Base-by-base conservation (phyloP, 2,329 filamentous ascomycete species). In the Knoxdaviesia capensis region DNA sequence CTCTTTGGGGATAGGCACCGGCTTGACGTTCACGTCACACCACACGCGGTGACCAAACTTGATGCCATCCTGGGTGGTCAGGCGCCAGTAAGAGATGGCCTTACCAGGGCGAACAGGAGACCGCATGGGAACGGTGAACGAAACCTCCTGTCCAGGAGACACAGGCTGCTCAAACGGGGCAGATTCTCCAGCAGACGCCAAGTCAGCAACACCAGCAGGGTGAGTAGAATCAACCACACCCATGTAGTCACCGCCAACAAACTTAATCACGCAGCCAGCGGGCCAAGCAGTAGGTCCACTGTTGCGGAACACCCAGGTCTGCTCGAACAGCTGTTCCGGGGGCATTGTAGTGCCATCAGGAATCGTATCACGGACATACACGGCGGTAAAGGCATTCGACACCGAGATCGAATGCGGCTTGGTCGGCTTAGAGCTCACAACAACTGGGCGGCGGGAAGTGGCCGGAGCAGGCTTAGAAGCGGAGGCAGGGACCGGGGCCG, bases 211-310 rank as follows among this genome's bases (percentile, higher is more conserved):
- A 50, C 80, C 82, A n/a, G 80, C 77, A 29, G 86, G 82, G 52
- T 81, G 81, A 47, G 69, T 71, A 41, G 80, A 20, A 57, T 94
- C 83, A 43, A 94, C 71, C 50, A 87, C 81, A 51, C 92, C 84
- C 90, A 98, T 96, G 61, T 88, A 86, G 58, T 96, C 88, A 41
- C 90, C 90, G 44, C 88, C 86, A 45, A 92, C 80, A 54, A 87
- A 94, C 59, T 82, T 84, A 51, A 96, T 82, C 44, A 78, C 80
- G 66, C 85, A 93, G 47, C 87, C 90, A 43, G 77, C 74, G 34
- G 90, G 90, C 90, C 90, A 98, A 8, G 77, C 59, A 40, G 67
- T 62, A 7, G 74, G 73, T 31, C 90, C 88, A 20, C 80, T 77
- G 56, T 98, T 98, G 53, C 77, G 78, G 36, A 98, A 70, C 42